Base-by-base conservation (phyloP, 192 early-diverging fungal genomes). In the Cladochytrium replicatum region DNA sequence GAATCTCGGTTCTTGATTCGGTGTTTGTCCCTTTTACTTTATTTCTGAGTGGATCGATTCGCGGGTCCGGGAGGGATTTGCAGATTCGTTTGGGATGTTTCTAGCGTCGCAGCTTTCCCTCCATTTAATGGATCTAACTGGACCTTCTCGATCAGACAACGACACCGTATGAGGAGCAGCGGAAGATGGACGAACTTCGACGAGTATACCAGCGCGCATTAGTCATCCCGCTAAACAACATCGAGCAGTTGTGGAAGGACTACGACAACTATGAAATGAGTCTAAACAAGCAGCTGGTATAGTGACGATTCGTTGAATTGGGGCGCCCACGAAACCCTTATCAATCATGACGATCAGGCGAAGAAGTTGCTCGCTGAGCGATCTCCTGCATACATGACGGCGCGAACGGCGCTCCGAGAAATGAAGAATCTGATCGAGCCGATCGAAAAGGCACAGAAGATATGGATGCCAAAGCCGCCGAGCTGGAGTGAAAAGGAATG, bases 171-270 rank as follows among this genome's bases (percentile, higher is more conserved):
- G 91, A 95, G 67, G 87, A 95, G 49, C 89, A 92, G 58, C 82
- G 85, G 54, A 90, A 87, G 55, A 84, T 85, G 80, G 88, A 88
- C 39, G 60, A 65, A 25, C 74, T 91, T 66, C 84, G 94, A 39
- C 69, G 83, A 22, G 74, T 83, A 4, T 98, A 81, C 52, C 88
- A 93, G 49, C 71, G 75, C 26, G 94, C 91, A 17, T 74, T 94
- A n/a, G 66, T 77, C 27, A 88, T 89, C 25, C 94, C 94, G 1
- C 49, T 92, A 31, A 66, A 80, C 43, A 89, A 91, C 41, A 77
- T 98, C 9, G 92, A 95, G 48, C 74, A 83, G 56, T 75, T 98
- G 9, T 98, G 94, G 94, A 91, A 91, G 45, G 82, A 91, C 31
- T 95, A 95, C 63, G 94, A 98, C 63, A 64, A 78, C 23, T 95